Evolutionary conservation across 345 rosid genomes (phyloP), one percentile per base, ranked within the genome.

Genomic region (Lumnitzera littorea): DNA sequence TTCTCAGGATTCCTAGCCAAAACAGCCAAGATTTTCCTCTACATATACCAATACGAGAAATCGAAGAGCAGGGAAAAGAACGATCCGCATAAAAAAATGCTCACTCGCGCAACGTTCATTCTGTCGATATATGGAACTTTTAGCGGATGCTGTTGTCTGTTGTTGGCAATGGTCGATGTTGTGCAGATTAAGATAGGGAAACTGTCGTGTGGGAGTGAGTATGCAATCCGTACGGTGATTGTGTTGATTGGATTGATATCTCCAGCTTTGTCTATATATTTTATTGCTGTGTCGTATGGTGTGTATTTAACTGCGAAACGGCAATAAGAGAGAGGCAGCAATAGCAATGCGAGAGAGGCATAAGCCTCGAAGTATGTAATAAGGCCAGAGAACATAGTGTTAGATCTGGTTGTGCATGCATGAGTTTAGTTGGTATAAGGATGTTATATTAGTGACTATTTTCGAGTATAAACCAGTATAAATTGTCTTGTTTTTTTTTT

Each of bases 1-100:
- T 64, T 64, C 55, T 64, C 68, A 15, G 62, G 68, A 51, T 48
- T 64, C 53, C 5, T 64, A 29, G 68, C 68, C 20, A 64, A 64
- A 48, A 64, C 68, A 25, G 68, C 57, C 54, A 56, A 64, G 68
- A 48, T 64, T 25, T 56, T 48, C 48, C 49, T 64, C 55, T 64
- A 64, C 48, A 48, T 56, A 25, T 48, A 16, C 27, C 53, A 64
- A 31, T 50, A 13, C 20, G 14, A n/a, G n/a, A 49, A 15, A 27
- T 2, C 2, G 55, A 36, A 36, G 54, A 27, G 31, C 31, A 27
- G 31, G 5, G 2, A 27, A 27, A 27, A 15, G 55, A 4, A 36
- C 48, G 2, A 29, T 41, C 20, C 61, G 12, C 24, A 56, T n/a
- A 0, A 15, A 53, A 57, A 15, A 0, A 49, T 15, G 27, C 12